Conservation (phyloP, 2,329 filamentous ascomycete genomes). For the Neofusicoccum sp. region DNA sequence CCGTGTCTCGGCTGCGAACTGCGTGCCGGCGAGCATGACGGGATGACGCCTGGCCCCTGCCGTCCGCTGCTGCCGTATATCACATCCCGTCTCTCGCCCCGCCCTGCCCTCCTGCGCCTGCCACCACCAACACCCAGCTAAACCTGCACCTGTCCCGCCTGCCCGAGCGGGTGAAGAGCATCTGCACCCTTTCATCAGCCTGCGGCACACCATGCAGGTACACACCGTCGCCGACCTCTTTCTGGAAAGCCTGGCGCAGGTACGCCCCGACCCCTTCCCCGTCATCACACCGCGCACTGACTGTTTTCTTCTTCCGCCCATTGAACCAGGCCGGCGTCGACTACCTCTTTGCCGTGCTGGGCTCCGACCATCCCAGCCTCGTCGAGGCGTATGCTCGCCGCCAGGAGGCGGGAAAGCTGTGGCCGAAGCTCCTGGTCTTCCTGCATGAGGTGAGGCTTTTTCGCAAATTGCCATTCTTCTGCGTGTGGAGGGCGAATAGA, state of each 20-base stretch:
- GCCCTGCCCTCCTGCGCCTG: too few species aligned
- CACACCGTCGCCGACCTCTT: constrained; percentile 4
- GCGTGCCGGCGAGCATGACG: too few species aligned
- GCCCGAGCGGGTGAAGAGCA: too few species aligned
- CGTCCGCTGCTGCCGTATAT: too few species aligned
- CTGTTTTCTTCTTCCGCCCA: neutral
- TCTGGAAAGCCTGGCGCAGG: neutral
- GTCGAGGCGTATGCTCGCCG: constrained; percentile 22
- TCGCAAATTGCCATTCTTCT: neutral
- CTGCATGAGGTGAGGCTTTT: constrained; percentile 4
- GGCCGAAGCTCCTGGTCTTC: neutral
- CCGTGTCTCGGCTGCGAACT: too few species aligned
- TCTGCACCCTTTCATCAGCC: too few species aligned
- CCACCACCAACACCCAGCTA: too few species aligned
- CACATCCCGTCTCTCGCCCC: too few species aligned
- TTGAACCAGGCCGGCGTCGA: constrained; percentile 1
- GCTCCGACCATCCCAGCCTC: constrained; percentile 27
- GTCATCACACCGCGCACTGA: neutral
- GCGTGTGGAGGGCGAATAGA: too few species aligned
- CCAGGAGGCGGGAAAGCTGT: neutral
- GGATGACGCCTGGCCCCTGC: too few species aligned
- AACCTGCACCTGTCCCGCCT: too few species aligned
- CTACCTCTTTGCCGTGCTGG: constrained; percentile 18
- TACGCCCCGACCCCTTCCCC: neutral
- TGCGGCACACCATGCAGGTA: neutral